Evolutionary conservation across 805 yeast species (phyloP).

Genomic region (Starmera dryadoides): DNA sequence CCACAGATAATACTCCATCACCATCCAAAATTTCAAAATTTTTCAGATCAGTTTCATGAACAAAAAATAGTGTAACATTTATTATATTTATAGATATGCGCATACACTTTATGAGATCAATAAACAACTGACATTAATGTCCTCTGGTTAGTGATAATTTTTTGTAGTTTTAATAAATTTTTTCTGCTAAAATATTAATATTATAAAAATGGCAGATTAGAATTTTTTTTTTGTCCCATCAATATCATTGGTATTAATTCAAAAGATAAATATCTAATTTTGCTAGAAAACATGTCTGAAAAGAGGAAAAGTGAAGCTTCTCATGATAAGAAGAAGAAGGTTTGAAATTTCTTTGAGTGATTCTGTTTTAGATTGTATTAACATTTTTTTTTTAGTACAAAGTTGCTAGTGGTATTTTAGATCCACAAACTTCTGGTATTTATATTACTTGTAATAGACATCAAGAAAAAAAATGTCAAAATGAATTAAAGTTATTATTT

Average conservation of each 20-base stretch:
- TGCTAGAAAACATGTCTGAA: slow-evolving; percentile 8
- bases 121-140: too few relatives aligned
- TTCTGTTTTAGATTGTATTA: neutral
- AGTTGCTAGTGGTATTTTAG: slow-evolving; percentile 45
- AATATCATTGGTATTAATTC: too few relatives aligned
- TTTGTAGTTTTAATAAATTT: too few relatives aligned
- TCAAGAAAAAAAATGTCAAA: slow-evolving; percentile 70
- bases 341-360: neutral
- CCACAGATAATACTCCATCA: neutral
- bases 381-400: slow-evolving; percentile 27
- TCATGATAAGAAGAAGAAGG: slow-evolving; percentile 11
- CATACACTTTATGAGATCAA: too few relatives aligned
- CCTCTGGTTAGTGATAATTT: too few relatives aligned
- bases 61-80: neutral
- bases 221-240: too few relatives aligned
- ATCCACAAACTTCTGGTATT: slow-evolving; percentile 81
- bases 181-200: too few relatives aligned
- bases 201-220: too few relatives aligned
- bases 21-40: neutral
- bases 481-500: slow-evolving; percentile 58
- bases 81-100: too few relatives aligned
- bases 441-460: slow-evolving; percentile 86
- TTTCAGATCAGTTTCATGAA: neutral
- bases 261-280: neutral
- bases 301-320: slow-evolving; percentile 9